These are phyloP conservation scores for Penicillium sp. DNA, from an alignment of 2,329 filamentous ascomycete genomes.

Conservation along the genomic window DNA sequence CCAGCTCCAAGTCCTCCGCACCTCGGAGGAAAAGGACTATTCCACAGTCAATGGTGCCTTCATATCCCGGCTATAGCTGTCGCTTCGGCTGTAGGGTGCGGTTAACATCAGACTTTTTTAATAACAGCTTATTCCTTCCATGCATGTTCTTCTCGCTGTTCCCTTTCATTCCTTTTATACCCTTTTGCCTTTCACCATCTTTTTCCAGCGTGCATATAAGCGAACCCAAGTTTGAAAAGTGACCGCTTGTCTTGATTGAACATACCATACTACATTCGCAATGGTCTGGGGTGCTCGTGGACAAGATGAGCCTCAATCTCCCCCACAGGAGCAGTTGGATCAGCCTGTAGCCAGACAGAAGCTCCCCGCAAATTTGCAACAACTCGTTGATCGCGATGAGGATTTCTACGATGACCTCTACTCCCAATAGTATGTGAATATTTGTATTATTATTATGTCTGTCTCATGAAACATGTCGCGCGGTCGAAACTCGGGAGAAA, in stretches of 20 bases:
- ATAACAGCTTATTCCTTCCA: slow-evolving; percentile 7
- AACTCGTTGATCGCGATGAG: slow-evolving; percentile 60
- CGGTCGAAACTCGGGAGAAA: not conserved
- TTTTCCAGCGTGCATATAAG: not conserved
- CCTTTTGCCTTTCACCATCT: not conserved
- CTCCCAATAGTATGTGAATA: slow-evolving; percentile 66
- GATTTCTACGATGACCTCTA: slow-evolving; percentile 73
- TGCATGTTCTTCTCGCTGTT: slow-evolving; percentile 4
- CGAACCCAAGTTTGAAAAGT: not conserved
- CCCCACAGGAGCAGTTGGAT: slow-evolving; percentile 18
- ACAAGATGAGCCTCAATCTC: slow-evolving; percentile 18
- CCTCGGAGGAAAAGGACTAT: slow-evolving; percentile 21
- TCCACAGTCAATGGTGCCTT: slow-evolving; percentile 15
- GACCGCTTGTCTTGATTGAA: not conserved
- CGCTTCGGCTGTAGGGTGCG: slow-evolving; percentile 19
- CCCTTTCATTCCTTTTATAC: not conserved
- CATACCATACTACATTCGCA: slow-evolving; percentile 4
- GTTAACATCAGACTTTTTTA: slow-evolving; percentile 8
- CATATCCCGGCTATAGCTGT: slow-evolving; percentile 21
- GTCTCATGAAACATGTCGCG: not conserved
- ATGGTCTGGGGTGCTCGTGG: slow-evolving; percentile 35
- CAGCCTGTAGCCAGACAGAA: slow-evolving; percentile 48
- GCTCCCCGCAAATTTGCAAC: slow-evolving; percentile 54
- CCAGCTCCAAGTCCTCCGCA: slow-evolving; percentile 5
- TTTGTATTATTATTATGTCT: not conserved